A percentile compares a stretch with the other conserved stretches of the same genome.
Evolutionary conservation across 2,329 filamentous ascomycete genomes (phyloP).

Genomic region (Karstenula rhodostoma): DNA sequence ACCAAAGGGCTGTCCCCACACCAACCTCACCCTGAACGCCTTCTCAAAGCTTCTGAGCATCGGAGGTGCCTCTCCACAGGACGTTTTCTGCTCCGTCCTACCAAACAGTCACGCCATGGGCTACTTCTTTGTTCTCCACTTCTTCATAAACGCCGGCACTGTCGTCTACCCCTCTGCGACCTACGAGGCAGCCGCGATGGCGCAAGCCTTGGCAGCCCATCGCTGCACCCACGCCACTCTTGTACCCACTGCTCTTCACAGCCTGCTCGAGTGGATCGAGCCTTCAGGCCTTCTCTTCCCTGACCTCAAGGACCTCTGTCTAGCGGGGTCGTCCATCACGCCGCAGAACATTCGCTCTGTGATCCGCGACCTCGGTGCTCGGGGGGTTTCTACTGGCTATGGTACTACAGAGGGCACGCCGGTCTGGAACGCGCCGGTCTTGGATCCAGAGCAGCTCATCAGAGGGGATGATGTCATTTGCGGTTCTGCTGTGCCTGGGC

Average conservation of each 20-base stretch:
- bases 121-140: conserved; percentile 9
- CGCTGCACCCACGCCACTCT: conserved; percentile 4
- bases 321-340: conserved; percentile 7
- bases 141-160: conserved; percentile 4
- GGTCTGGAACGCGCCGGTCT: background rate
- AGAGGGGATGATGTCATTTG: conserved; percentile 1
- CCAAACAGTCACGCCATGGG: conserved; percentile 13
- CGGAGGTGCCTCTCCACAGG: conserved; percentile 5
- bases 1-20: conserved; percentile 10
- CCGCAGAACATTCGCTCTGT: conserved; percentile 4
- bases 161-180: conserved; percentile 11
- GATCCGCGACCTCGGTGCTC: conserved; percentile 1
- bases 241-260: conserved; percentile 11
- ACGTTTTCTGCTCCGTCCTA: conserved; percentile 9
- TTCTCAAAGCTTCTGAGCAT: conserved; percentile 10
- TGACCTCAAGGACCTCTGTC: conserved; percentile 2
- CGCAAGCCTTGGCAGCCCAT: background rate
- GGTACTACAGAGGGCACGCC: conserved; percentile 9
- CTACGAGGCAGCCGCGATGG: conserved; percentile 1
- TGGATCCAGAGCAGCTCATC: conserved; percentile 10
- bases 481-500: conserved; percentile 1
- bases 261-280: conserved; percentile 6
- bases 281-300: background rate
- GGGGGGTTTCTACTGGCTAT: conserved; percentile 6
- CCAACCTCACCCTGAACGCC: conserved; percentile 7